These are phyloP conservation scores for Penicillium ucsense DNA, from an alignment of 495 filamentous ascomycete species.

Conservation along the genomic window DNA sequence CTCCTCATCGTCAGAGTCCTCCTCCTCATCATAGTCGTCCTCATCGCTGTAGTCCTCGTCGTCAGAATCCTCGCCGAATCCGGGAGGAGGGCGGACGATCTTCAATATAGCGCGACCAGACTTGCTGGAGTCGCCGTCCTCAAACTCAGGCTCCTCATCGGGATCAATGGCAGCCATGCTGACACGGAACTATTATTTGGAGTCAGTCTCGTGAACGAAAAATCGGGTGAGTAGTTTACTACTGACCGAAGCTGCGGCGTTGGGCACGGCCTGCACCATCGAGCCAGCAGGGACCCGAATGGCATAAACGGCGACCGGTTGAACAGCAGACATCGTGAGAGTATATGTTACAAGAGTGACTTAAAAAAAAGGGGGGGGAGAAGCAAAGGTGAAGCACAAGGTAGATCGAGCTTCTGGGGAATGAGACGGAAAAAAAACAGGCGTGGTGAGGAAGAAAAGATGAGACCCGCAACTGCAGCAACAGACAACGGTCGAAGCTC, in stretches of 20 bases:
- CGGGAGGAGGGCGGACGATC: constrained; percentile 60
- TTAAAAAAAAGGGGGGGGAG: constrained; percentile 6
- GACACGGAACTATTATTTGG: constrained; percentile 63
- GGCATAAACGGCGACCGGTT: constrained; percentile 81
- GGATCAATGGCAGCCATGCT: constrained; percentile 99
- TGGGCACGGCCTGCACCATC: constrained; percentile 61
- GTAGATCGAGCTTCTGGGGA: constrained; percentile 8
- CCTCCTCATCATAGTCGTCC: constrained; percentile 47
- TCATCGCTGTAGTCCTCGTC: constrained; percentile 50
- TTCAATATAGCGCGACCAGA: constrained; percentile 77
- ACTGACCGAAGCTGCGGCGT: constrained; percentile 76
- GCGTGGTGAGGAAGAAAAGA: constrained; percentile 18
- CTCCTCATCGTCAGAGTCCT: constrained; percentile 56
- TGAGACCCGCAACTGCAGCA: constrained; percentile 15
- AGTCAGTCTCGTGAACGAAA: constrained; percentile 1
- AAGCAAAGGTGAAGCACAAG: constrained; percentile 3
- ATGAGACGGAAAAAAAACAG: constrained; percentile 19
- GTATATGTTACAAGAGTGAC: background rate
- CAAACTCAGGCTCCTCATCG: constrained; percentile 57
- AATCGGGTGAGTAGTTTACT: background rate
- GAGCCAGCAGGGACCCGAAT: constrained; percentile 74
- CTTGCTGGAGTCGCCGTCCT: constrained; percentile 50
- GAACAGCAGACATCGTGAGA: constrained; percentile 41
- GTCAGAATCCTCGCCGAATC: constrained; percentile 43
- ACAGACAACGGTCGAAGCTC: constrained; percentile 15